Base-by-base conservation (phyloP, 345 rosid genomes). In the Microthlaspi erraticum region DNA sequence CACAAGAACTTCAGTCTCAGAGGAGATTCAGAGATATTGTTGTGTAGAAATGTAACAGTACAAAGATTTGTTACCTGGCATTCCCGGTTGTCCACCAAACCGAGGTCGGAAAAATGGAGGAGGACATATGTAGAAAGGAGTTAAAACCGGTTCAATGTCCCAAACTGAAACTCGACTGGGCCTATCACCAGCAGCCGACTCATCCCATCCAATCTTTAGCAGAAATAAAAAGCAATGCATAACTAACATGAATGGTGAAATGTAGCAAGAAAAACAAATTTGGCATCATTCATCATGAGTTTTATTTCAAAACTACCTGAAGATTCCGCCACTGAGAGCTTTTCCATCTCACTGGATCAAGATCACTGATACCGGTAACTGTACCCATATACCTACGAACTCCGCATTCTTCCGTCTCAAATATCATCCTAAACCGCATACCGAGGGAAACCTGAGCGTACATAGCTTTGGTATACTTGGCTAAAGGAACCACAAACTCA, bases 391-490 rank as follows among this genome's bases (percentile, higher is more conserved):
- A 94, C 69, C 98, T 85, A 38, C 98, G 94, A 11, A 91, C 87
- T 76, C 98, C 96, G 0, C 96, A 91, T 72, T 94, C 99, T 78
- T 94, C 97, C 0, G 97, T 94, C 81, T 91, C 98, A 43, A 94
- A 91, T 96, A 94, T 87, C 99, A 91, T 94, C 80, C 99, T 81
- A 79, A 94, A 89, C 57, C 99, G 84, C 97, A 94, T 88, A 70
- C 96, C 98, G 18, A 87, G 88, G 38, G 97, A 94, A 46, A 87
- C 90, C 80, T 94, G 98, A 36, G 87, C 87, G 55, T 86, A 89
- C 87, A 88, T 80, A 11, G 98, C 90, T 78, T 94, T 94, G 45
- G 82, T 82, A 77, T 88, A 94, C 83, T 94, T 94, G 66, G 96
- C 92, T 73, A 94, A 85, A 32, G 99, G 97, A 73, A 94, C 81